Conservation (phyloP, 2,329 filamentous ascomycete species). For the Nemania sp. region DNA sequence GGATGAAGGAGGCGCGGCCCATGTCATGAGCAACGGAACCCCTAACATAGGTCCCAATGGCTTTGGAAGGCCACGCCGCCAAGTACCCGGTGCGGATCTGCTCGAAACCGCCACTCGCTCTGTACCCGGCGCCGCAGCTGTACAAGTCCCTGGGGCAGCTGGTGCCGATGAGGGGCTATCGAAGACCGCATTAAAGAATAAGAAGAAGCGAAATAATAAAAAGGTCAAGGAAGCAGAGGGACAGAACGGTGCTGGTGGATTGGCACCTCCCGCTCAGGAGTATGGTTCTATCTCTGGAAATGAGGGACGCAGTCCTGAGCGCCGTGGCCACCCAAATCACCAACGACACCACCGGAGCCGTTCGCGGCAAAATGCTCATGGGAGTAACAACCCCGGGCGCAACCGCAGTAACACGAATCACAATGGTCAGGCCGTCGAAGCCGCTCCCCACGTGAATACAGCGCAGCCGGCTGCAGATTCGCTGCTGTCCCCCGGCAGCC, state of each 20-base stretch:
- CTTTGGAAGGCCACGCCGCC: constrained; percentile 76
- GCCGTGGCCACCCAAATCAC: constrained; percentile 60
- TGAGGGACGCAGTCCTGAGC: constrained; percentile 67
- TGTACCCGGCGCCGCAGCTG: constrained; percentile 69
- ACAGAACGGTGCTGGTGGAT: constrained; percentile 50
- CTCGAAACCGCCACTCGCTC: constrained; percentile 57
- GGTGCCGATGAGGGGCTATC: constrained; percentile 77
- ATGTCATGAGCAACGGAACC: constrained; percentile 76
- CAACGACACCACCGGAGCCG: constrained; percentile 53
- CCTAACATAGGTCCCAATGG: constrained; percentile 73
- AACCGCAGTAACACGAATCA: constrained; percentile 56
- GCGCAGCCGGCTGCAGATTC: constrained; percentile 53
- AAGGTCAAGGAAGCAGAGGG: constrained; percentile 81
- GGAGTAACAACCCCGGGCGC: constrained; percentile 49
- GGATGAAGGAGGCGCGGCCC: constrained; percentile 91
- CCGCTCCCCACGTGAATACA: constrained; percentile 37
- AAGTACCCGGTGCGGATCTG: constrained; percentile 84
- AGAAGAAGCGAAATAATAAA: constrained; percentile 94
- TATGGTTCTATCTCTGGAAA: constrained; percentile 49
- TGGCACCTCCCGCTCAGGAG: constrained; percentile 51
- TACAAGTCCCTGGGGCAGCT: constrained; percentile 61
- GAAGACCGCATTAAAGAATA: constrained; percentile 90
- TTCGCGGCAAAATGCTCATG: constrained; percentile 54
- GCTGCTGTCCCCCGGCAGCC: constrained; percentile 48
- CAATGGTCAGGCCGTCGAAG: constrained; percentile 37